Evolutionary conservation across 257 asterid species (phyloP).

Genomic region (Nicotiana tabacum): DNA sequence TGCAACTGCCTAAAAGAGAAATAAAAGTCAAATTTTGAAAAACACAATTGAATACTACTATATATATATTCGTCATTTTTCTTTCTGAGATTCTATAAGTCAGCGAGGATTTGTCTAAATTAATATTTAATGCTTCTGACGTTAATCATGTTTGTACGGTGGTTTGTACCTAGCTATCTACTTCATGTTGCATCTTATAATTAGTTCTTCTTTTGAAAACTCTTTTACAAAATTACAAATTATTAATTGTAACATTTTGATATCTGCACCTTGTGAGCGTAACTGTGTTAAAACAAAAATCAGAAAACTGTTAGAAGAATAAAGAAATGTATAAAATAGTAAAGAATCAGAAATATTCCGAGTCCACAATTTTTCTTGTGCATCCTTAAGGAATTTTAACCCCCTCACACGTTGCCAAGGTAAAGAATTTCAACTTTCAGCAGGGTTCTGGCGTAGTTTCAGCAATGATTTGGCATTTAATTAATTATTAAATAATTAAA

Average conservation of each 20-base stretch:
- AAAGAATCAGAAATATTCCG: too few species aligned
- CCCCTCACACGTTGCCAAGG: too few species aligned
- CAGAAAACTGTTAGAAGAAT: too few species aligned
- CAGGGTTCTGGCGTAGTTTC: too few species aligned
- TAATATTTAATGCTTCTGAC: not conserved
- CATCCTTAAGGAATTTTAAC: too few species aligned
- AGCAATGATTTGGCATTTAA: too few species aligned
- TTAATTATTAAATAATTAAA: too few species aligned
- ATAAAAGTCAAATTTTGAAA: not conserved
- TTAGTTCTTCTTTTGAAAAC: not conserved
- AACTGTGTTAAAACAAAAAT: too few species aligned
- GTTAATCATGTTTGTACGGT: not conserved
- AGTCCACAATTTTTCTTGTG: too few species aligned
- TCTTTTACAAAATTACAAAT: not conserved
- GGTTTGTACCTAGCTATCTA: not conserved
- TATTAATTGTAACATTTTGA: not conserved
- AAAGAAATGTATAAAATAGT: too few species aligned
- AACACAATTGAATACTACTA: not conserved
- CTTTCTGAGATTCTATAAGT: not conserved
- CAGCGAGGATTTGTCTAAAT: not conserved
- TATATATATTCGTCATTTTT: not conserved
- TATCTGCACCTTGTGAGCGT: not conserved
- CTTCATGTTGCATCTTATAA: not conserved
- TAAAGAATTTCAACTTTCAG: too few species aligned
- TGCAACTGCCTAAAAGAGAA: not conserved